phyloP scores from a whole-genome alignment of 352 stramenopile species.

The Phytopythium aichiense region DNA sequence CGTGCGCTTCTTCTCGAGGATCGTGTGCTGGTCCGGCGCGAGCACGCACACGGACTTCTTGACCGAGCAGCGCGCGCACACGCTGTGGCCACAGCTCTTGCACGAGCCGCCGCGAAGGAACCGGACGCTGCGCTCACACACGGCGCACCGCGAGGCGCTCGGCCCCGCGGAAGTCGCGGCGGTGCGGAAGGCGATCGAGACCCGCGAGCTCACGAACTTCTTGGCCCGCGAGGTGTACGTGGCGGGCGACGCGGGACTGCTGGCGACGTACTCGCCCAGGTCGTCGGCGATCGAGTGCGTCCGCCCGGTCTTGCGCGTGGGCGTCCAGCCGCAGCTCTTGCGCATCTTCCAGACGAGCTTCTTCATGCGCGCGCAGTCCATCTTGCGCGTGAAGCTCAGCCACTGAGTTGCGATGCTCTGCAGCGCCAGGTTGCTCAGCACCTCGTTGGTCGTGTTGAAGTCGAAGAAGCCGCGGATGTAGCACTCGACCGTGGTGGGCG shows the following conservation, averaged over 20 bases:
- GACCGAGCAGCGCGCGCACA: conserved; percentile 34
- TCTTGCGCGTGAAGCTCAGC: conserved; percentile 8
- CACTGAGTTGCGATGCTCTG: conserved; percentile 12
- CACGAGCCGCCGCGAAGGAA: conserved; percentile 7
- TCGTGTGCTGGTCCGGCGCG: conserved; percentile 26
- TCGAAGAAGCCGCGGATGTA: conserved; percentile 32
- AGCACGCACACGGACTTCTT: conserved; percentile 33
- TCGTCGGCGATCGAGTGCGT: conserved; percentile 32
- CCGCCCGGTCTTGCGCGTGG: conserved; percentile 8
- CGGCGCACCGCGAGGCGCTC: neutral
- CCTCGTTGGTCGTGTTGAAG: conserved; percentile 17
- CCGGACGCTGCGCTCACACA: conserved; percentile 4
- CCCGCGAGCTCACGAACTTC: conserved; percentile 8
- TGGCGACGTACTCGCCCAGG: conserved; percentile 16
- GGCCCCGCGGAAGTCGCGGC: neutral
- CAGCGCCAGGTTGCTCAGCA: conserved; percentile 19
- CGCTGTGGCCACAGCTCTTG: conserved; percentile 23
- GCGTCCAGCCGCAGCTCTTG: conserved; percentile 12
- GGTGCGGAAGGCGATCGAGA: conserved; percentile 2
- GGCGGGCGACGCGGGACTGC: neutral
- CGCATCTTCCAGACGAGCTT: conserved; percentile 22
- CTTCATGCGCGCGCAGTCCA: conserved; percentile 23
- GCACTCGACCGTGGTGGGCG: conserved; percentile 12
- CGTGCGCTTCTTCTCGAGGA: conserved; percentile 19
- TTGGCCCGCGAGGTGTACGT: conserved; percentile 2